Evolutionary conservation across 1,139 yeast species (phyloP).

Genomic region (Pichia norvegensis): DNA sequence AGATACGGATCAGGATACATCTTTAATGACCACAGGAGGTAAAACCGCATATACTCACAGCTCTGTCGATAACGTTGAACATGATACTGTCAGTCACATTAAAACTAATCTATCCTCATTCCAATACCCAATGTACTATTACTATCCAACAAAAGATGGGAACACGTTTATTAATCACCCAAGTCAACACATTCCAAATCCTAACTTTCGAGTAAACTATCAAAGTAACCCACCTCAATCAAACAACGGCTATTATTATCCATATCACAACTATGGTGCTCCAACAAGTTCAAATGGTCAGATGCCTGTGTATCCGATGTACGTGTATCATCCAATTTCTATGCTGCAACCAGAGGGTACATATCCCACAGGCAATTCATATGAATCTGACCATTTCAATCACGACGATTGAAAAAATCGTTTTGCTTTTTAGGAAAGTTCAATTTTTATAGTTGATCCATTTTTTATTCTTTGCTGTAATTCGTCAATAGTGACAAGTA

Average conservation of each 20-base stretch:
- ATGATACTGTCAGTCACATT: conserved; percentile 1
- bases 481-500: too few relatives aligned
- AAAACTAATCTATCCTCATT: conserved; percentile 8
- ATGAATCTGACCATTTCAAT: background rate
- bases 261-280: conserved; percentile 23
- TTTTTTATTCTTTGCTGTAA: background rate
- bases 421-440: background rate
- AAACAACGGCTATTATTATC: conserved; percentile 21
- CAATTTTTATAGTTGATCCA: background rate
- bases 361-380: background rate
- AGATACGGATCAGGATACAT: conserved; percentile 14
- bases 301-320: conserved; percentile 24
- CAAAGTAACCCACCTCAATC: conserved; percentile 13
- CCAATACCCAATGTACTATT: conserved; percentile 24
- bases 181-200: conserved; percentile 12
- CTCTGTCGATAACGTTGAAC: conserved; percentile 22
- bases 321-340: conserved; percentile 22
- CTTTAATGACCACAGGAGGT: conserved; percentile 20
- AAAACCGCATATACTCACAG: conserved; percentile 24
- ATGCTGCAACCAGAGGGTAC: conserved; percentile 1
- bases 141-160: conserved; percentile 22
- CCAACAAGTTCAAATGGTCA: conserved; percentile 10
- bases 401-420: background rate
- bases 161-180: conserved; percentile 17
- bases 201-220: conserved; percentile 2